phyloP scores from a whole-genome alignment of 306 rosid species.

The Prunus campanulata region DNA sequence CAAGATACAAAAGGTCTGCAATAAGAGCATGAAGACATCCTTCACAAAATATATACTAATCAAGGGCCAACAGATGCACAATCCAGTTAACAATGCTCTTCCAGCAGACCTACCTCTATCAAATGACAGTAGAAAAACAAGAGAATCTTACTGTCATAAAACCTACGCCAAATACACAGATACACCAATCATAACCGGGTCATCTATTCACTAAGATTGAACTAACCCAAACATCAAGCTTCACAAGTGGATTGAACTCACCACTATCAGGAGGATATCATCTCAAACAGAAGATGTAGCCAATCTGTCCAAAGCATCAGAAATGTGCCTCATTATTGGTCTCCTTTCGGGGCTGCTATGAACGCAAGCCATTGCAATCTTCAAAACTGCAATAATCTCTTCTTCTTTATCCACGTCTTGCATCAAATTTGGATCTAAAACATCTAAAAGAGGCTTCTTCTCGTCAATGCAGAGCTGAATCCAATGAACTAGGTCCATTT shows the following conservation, averaged over 20 bases:
- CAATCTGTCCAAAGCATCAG: conserved; percentile 74
- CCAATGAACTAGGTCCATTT: conserved; percentile 95
- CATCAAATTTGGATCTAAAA: conserved; percentile 65
- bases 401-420: conserved; percentile 75
- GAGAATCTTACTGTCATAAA: conserved; percentile 21
- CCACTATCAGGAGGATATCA: conserved; percentile 16
- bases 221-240: conserved; percentile 27
- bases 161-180: conserved; percentile 10
- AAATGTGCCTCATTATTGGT: conserved; percentile 85
- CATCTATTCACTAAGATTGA: conserved; percentile 20
- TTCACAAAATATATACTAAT: conserved; percentile 13
- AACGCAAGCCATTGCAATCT: conserved; percentile 91
- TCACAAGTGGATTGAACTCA: conserved; percentile 34
- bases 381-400: conserved; percentile 76
- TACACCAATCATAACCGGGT: conserved; percentile 29
- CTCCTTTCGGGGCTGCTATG: conserved; percentile 81
- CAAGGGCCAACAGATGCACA: conserved; percentile 16
- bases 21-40: conserved; percentile 15
- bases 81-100: conserved; percentile 15
- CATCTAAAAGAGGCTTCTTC: conserved; percentile 83
- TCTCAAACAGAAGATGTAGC: conserved; percentile 50
- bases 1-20: conserved; percentile 5
- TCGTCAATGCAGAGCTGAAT: conserved; percentile 91
- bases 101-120: conserved; percentile 16
- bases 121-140: conserved; percentile 11